Conservation (phyloP, 352 stramenopile genomes). For the Globisporangium solare region DNA sequence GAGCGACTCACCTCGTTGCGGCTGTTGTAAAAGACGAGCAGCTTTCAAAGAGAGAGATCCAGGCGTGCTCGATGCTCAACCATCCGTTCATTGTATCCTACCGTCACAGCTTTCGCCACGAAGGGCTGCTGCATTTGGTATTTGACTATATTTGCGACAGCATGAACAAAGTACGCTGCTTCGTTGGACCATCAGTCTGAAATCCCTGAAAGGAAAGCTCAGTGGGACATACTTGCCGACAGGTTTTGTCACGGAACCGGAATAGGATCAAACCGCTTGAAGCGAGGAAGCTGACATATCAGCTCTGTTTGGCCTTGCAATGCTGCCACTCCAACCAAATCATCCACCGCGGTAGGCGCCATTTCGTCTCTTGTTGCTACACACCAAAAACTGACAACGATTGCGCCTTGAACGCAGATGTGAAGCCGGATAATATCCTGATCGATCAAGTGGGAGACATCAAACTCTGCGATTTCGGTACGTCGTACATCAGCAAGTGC, state of each 20-base stretch:
- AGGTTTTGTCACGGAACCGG: conserved; percentile 58
- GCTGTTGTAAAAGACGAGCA: conserved; percentile 43
- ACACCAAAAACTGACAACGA: not conserved
- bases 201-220: no score
- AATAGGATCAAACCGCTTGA: conserved; percentile 51
- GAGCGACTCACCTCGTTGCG: not conserved
- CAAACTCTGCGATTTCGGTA: conserved; percentile 77
- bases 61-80: conserved; percentile 79
- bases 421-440: conserved; percentile 82
- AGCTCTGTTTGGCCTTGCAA: conserved; percentile 71
- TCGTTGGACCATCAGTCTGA: not conserved
- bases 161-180: conserved; percentile 53
- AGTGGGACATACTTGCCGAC: not conserved
- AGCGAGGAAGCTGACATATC: conserved; percentile 49
- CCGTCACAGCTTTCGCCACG: conserved; percentile 74
- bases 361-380: not conserved
- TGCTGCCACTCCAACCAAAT: conserved; percentile 77
- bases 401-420: conserved; percentile 30
- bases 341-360: conserved; percentile 65
- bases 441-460: conserved; percentile 70
- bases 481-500: not conserved
- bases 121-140: conserved; percentile 70
- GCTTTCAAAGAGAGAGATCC: conserved; percentile 74
- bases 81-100: conserved; percentile 81
- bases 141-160: conserved; percentile 73